phyloP scores from a whole-genome alignment of 306 rosid genomes.

The Ormosia emarginata region DNA sequence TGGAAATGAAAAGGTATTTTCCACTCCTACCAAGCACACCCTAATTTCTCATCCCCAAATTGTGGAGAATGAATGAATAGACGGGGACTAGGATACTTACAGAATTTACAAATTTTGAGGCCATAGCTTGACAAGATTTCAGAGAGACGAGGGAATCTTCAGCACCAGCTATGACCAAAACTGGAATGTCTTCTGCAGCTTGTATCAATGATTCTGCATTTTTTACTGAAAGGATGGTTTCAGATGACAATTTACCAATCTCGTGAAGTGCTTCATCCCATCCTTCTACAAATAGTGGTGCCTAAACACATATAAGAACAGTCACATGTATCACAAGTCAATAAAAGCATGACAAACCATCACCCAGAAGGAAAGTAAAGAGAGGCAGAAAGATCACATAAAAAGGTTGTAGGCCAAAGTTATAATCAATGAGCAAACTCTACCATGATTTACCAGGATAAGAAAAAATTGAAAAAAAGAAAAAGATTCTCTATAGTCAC shows the following conservation, averaged over 20 bases:
- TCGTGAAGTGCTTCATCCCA: constrained; percentile 98
- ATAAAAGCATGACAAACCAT: constrained; percentile 5
- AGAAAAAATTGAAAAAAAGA: not conserved
- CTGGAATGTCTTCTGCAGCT: constrained; percentile 64
- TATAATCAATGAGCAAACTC: not conserved
- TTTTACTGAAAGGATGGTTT: constrained; percentile 57
- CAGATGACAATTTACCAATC: constrained; percentile 84
- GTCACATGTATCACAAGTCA: not conserved
- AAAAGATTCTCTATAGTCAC: not conserved
- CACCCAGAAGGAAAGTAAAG: not conserved
- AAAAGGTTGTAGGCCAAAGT: not conserved
- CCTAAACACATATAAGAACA: constrained; percentile 45
- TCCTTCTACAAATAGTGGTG: constrained; percentile 85
- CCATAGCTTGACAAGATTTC: constrained; percentile 78
- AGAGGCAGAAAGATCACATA: not conserved
- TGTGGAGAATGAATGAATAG: not conserved
- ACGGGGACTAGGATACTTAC: constrained; percentile 44
- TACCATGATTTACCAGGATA: not conserved
- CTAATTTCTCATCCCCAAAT: not conserved
- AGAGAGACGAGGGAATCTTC: constrained; percentile 86
- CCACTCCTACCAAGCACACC: not conserved
- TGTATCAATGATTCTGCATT: constrained; percentile 62
- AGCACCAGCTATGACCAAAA: constrained; percentile 79
- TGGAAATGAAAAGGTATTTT: not conserved
- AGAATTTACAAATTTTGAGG: constrained; percentile 81